Evolutionary conservation across 495 filamentous ascomycete species (phyloP).

Genomic region (Penicillium nucicola): DNA sequence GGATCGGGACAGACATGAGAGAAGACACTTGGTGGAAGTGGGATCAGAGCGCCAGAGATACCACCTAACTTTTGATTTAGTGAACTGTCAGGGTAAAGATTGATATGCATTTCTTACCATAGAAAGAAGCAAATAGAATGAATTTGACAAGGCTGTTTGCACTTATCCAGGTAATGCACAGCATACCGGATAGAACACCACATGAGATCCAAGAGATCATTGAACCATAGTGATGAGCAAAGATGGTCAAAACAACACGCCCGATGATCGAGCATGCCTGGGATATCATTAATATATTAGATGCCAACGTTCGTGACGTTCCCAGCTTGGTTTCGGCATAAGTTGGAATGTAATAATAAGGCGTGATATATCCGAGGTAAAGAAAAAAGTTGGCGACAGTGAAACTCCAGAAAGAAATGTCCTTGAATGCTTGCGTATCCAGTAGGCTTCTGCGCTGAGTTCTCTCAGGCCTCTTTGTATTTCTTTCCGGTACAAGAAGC

Average conservation of each 20-base stretch:
- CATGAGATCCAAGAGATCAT: constrained; percentile 25
- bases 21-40: constrained; percentile 55
- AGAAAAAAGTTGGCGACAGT: constrained; percentile 34
- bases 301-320: constrained; percentile 42
- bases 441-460: constrained; percentile 9
- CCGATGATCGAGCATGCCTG: constrained; percentile 32
- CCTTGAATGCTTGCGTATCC: constrained; percentile 24
- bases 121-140: constrained; percentile 59
- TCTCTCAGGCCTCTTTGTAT: background rate
- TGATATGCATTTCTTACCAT: constrained; percentile 27
- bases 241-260: constrained; percentile 18
- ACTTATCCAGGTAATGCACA: constrained; percentile 52
- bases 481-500: constrained; percentile 18
- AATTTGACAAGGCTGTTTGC: constrained; percentile 50
- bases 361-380: constrained; percentile 60
- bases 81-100: background rate
- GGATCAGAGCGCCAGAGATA: constrained; percentile 64
- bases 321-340: constrained; percentile 47
- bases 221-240: constrained; percentile 21
- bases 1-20: constrained; percentile 62
- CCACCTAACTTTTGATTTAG: constrained; percentile 35
- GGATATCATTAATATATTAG: constrained; percentile 37
- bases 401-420: constrained; percentile 29
- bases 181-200: constrained; percentile 17
- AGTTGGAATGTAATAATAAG: constrained; percentile 60